A percentile compares a stretch with the other conserved stretches of the same genome.
Evolutionary conservation across 2,329 filamentous ascomycete species (phyloP).

Genomic region (Chrysoporthe austroafricana): DNA sequence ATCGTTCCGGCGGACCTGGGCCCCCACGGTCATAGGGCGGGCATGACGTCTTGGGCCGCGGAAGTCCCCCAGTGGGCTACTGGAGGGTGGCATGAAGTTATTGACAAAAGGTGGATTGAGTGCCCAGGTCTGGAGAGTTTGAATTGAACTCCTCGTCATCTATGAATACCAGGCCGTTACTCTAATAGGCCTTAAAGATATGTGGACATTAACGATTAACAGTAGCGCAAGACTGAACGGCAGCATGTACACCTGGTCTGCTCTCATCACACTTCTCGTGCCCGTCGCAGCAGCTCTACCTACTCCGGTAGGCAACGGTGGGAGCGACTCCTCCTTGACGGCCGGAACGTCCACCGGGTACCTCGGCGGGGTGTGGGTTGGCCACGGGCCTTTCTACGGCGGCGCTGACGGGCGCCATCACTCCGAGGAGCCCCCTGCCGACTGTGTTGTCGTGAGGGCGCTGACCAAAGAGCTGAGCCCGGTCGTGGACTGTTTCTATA

Average conservation of each 20-base stretch:
- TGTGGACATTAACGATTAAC: neutral
- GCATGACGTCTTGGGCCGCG: neutral
- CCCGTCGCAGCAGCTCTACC: neutral
- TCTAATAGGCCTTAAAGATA: neutral
- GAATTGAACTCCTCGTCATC: neutral
- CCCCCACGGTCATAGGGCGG: no score
- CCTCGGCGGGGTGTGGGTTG: conserved; percentile 10
- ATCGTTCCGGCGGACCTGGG: neutral
- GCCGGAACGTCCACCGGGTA: neutral
- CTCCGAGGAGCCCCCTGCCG: neutral
- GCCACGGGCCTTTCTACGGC: neutral
- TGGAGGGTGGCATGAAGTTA: neutral
- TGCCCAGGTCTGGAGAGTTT: neutral
- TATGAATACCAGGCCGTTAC: no score
- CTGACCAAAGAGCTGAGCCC: conserved; percentile 16
- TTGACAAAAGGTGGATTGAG: neutral
- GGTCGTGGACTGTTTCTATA: conserved; percentile 20
- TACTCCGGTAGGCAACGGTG: neutral
- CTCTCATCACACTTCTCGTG: neutral
- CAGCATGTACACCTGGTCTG: neutral
- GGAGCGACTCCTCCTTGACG: neutral
- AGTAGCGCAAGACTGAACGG: neutral
- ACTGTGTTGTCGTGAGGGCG: conserved; percentile 12
- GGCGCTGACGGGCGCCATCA: neutral
- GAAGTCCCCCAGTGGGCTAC: no score